Base-by-base conservation (phyloP, 176 grass and related monocot species). In the Hordeum marinum region DNA sequence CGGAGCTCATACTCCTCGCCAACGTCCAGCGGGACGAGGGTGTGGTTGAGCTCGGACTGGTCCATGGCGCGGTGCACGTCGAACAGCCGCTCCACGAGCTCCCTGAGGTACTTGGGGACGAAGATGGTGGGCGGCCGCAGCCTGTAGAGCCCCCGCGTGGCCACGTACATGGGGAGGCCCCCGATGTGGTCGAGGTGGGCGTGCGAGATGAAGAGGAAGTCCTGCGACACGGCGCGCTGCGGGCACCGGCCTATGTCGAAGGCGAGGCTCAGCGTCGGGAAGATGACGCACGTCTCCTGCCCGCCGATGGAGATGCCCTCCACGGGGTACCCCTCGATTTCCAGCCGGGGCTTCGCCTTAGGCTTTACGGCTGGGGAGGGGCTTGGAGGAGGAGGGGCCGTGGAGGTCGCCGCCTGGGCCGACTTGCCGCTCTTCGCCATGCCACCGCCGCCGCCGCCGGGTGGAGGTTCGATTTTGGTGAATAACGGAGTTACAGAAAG, bases 191-290 rank as follows among this genome's bases (percentile, higher is more conserved):
- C 96, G 55, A 98, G 90, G 86, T 98, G 96, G 37, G 91, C 96
- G 83, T 98, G 96, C 71, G 91, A 95, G 88, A 98, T 85, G 89
- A 98, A 95, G 23, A 98, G 89, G 80, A 98, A 98, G 18, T 98
- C 96, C 86, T 98, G 96, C 18, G 91, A 75, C 72, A 95, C 84
- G 62, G 96, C 89, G 50, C 93, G 87, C 80, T 98, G 93, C 9
- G 96, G 96, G 81, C 96, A 98, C 73, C 96, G 87, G 7, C 96
- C 96, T 34, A 98, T 98, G 86, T 98, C 96, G 90, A 98, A 98
- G 60, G 96, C 96, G 60, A 87, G 27, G 75, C 90, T 98, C 35
- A 95, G 84, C n/a, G 96, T 90, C 6, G 96, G 96, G 76, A 98
- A 95, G 63, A 98, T 98, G 63, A 98, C 82, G 71, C 96, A 95